phyloP scores from a whole-genome alignment of 257 asterid species.

The Solanum chmielewskii region DNA sequence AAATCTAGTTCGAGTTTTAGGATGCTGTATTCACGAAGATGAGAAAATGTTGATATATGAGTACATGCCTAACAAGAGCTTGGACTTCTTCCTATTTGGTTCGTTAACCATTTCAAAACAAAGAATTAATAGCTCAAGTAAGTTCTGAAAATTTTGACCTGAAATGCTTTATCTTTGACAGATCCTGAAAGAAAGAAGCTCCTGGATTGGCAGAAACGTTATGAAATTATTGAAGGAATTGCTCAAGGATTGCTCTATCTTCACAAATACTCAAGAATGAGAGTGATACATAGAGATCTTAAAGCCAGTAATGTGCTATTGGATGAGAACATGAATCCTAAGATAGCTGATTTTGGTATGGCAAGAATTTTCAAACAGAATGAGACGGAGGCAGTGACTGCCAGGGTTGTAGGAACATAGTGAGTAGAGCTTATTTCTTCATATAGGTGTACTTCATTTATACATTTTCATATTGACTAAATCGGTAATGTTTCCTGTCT shows the following conservation, averaged over 20 bases:
- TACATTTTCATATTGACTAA: neutral
- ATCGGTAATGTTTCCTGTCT: neutral
- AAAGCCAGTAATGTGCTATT: neutral
- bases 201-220: conserved; percentile 18
- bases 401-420: conserved; percentile 48
- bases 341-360: conserved; percentile 62
- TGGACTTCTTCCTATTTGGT: conserved; percentile 49
- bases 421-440: conserved; percentile 6
- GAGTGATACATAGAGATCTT: neutral
- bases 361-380: conserved; percentile 45
- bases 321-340: conserved; percentile 39
- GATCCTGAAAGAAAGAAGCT: conserved; percentile 8
- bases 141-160: neutral
- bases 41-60: conserved; percentile 56
- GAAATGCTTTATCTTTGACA: neutral
- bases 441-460: neutral
- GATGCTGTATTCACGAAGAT: conserved; percentile 41
- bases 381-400: conserved; percentile 32
- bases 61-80: conserved; percentile 33
- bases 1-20: conserved; percentile 47
- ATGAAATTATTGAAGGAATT: conserved; percentile 8
- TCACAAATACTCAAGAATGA: neutral
- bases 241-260: neutral
- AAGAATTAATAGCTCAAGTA: neutral
- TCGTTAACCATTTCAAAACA: neutral